A percentile compares a stretch with the other conserved stretches of the same genome.
Evolutionary conservation across 202 grass and related monocot genomes (phyloP).

Genomic region (Setaria viridis): DNA sequence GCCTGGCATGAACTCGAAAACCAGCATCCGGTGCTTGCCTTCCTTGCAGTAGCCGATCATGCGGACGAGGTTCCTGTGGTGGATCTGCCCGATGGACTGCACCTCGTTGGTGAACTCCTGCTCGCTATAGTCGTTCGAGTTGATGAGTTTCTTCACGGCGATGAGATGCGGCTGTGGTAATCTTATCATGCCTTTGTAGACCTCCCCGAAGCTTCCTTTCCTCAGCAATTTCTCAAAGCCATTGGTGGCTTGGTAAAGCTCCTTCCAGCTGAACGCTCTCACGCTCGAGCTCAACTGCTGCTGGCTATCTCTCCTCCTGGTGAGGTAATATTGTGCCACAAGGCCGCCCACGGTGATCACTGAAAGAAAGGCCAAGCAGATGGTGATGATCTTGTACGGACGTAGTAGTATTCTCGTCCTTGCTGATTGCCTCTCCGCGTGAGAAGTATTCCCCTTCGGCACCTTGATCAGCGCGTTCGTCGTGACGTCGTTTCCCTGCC

Average conservation of each 20-base stretch:
- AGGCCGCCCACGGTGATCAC: not conserved
- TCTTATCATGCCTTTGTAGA: constrained; percentile 47
- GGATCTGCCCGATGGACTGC: no score
- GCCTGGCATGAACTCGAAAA: constrained; percentile 66
- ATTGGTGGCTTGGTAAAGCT: constrained; percentile 60
- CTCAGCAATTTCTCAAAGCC: constrained; percentile 60
- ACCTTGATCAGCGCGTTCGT: constrained; percentile 46
- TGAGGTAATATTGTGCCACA: not conserved
- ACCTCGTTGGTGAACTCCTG: no score
- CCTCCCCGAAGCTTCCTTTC: constrained; percentile 64
- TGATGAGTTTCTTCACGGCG: constrained; percentile 68
- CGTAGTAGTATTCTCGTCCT: not conserved
- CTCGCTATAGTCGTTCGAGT: not conserved
- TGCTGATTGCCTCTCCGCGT: not conserved
- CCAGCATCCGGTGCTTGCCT: constrained; percentile 55
- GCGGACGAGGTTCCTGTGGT: no score
- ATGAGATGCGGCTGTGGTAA: not conserved
- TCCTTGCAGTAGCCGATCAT: no score
- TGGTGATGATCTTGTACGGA: not conserved
- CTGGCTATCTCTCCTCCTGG: not conserved
- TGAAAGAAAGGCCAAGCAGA: not conserved
- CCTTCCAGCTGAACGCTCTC: constrained; percentile 48
- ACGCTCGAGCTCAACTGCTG: not conserved
- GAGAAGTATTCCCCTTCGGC: not conserved
- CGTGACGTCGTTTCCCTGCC: not conserved